Base-by-base conservation (phyloP, 2,329 filamentous ascomycete species). In the Sarocladium brachiariae region DNA sequence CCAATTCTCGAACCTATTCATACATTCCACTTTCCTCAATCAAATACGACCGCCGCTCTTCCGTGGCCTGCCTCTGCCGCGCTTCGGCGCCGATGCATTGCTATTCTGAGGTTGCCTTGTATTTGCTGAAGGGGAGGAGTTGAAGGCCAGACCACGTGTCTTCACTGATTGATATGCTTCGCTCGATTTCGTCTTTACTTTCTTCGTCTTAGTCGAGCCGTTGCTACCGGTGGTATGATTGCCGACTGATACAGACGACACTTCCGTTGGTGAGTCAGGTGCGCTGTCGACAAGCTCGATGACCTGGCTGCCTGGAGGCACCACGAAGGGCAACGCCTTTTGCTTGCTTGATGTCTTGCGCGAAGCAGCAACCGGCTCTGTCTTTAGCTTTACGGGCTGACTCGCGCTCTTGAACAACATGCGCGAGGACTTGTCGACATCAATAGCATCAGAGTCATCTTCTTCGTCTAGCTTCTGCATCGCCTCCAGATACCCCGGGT, bases 401-500 rank as follows among this genome's bases (percentile, higher is more conserved):
- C 63, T 65, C 11, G 61, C 60, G 23, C 64, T 63, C 38, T 61
- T 61, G n/a, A 69, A 67, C 4, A 68, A 52, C 3, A 51, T 59
- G 25, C 57, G 57, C 30, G 55, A 55, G 19, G 60, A 55, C 35
- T 57, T 62, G 24, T 61, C 61, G 23, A 55, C 54, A 16, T 58
- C 58, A n/a, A 34, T 19, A 21, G 27, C 52, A 24, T 63, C 61
- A 16, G 62, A 61, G 19, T 62, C 56, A 14, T 63, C 61, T 2
- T 57, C 63, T 2, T 64, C 62, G 21, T 75, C 73, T 1, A 74
- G 56, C 24, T 61, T 69, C 24, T 65, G 65, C 67, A 75, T 75
- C 10, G 64, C 68, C 50, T 70, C 70, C 33, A 75, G 66, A 48
- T 74, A 74, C 11, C 70, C 71, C 2, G 56, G 30, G 49, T 74